Base-by-base conservation (phyloP, 768 basidiomycete species). In the Lyophyllum atratum region DNA sequence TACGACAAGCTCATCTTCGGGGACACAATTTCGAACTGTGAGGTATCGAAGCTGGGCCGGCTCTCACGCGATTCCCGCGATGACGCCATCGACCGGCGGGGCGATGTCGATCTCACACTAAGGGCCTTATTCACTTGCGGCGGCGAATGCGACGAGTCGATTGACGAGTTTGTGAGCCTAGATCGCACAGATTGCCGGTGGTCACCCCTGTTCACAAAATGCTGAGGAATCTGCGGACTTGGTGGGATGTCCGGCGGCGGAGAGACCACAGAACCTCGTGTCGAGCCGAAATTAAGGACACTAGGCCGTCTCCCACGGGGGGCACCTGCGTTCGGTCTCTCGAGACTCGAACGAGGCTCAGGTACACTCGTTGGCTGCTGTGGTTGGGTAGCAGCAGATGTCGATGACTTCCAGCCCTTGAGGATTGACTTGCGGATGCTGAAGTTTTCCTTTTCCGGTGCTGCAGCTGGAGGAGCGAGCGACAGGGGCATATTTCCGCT, bases 361-460 rank as follows among this genome's bases (percentile, higher is more conserved):
- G 54, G 15, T 29, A 45, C 53, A n/a, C 47, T 33, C 4, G 33
- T 34, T 11, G 26, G 34, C 45, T 56, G 59, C 15, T 49, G 50
- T 15, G 22, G 39, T 47, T 59, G 49, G 45, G 50, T 39, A 54
- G 58, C 59, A 4, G 80, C 72, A 7, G 78, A 71, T 14, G 80
- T 76, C 64, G 80, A 73, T 14, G 81, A 77, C 66, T 84, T 86
- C 81, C 82, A 83, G 10, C 77, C 74, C 68, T 90, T 89, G 61
- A 90, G 69, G 56, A 91, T 90, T 11, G 89, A 91, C 74, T 89
- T 90, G 42, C 85, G 82, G 48, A 75, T 75, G 24, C 70, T 74
- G 9, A 70, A 65, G 63, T 78, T 83, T 60, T 83, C 79, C 61
- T 72, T 73, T 26, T 77, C 76, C 48, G 74, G 74, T 17, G 70